These are phyloP conservation scores for Candida alai DNA, from an alignment of 805 yeast species.

Conservation along the genomic window DNA sequence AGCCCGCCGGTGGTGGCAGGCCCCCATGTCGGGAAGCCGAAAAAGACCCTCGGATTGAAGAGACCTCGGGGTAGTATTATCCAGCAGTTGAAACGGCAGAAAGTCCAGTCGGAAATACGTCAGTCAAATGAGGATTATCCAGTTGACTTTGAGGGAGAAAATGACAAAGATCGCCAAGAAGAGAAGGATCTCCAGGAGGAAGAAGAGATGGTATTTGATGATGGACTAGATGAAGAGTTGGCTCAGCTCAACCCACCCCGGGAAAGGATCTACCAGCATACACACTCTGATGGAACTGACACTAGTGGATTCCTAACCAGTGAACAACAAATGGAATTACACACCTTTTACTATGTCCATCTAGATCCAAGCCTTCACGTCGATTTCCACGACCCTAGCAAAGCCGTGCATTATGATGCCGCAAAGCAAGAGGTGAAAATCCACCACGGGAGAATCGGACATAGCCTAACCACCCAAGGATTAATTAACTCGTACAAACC, in stretches of 20 bases:
- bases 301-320: constrained; percentile 40
- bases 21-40: not conserved
- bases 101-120: not conserved
- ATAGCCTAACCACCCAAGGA: constrained; percentile 4
- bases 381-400: constrained; percentile 16
- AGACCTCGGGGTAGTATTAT: constrained; percentile 11
- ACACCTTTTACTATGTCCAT: constrained; percentile 33
- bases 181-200: not conserved
- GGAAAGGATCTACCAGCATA: no score
- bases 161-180: not conserved
- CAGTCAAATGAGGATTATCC: not conserved
- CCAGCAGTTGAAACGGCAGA: constrained; percentile 12
- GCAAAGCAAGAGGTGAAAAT: not conserved
- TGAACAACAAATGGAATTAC: constrained; percentile 36
- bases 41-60: constrained; percentile 16
- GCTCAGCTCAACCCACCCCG: no score
- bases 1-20: no score
- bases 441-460: not conserved
- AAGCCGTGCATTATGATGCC: not conserved
- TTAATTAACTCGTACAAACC: constrained; percentile 3
- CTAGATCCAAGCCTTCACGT: constrained; percentile 15
- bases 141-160: not conserved
- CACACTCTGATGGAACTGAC: no score
- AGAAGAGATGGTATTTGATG: constrained; percentile 9
- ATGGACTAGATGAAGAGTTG: constrained; percentile 21